These are phyloP conservation scores for Phyllosticta ampelicida DNA, from an alignment of 2,329 filamentous ascomycete genomes.

Conservation along the genomic window DNA sequence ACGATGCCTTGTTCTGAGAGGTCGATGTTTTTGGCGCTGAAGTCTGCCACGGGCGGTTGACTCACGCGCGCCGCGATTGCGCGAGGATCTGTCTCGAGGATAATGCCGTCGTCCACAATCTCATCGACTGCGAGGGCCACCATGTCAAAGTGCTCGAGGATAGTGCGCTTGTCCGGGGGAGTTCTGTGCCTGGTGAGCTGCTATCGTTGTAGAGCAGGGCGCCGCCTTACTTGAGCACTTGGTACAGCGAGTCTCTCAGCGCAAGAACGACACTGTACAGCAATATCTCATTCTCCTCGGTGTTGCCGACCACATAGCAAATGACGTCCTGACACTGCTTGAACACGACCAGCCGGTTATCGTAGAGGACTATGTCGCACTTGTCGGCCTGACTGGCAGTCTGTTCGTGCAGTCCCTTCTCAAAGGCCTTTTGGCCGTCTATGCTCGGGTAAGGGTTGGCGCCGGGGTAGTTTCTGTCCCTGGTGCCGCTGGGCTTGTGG, in stretches of 20 bases:
- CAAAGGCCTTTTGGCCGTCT: slow-evolving; percentile 92
- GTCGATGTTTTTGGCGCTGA: slow-evolving; percentile 81
- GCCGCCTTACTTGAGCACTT: slow-evolving; percentile 73
- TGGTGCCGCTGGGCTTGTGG: slow-evolving; percentile 51
- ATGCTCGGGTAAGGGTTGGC: slow-evolving; percentile 74
- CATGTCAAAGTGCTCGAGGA: slow-evolving; percentile 97
- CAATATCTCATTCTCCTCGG: slow-evolving; percentile 94
- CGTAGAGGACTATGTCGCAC: slow-evolving; percentile 85
- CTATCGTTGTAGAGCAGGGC: not conserved
- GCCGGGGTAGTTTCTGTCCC: slow-evolving; percentile 48
- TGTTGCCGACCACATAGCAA: slow-evolving; percentile 82
- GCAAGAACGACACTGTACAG: slow-evolving; percentile 90
- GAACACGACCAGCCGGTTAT: slow-evolving; percentile 92
- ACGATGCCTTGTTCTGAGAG: slow-evolving; percentile 91
- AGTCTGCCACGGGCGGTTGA: slow-evolving; percentile 81
- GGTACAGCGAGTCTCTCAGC: slow-evolving; percentile 79
- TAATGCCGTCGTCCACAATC: slow-evolving; percentile 57
- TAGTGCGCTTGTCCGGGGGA: slow-evolving; percentile 92
- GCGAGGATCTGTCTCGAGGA: slow-evolving; percentile 93
- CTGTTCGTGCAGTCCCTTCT: slow-evolving; percentile 89
- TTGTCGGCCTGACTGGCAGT: slow-evolving; percentile 80
- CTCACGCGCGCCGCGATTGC: slow-evolving; percentile 88
- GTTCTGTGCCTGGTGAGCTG: slow-evolving; percentile 47
- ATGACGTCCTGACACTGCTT: slow-evolving; percentile 98
- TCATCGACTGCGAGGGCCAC: slow-evolving; percentile 91